Percentiles rank a stretch among this genome's conserved stretches.
Evolutionary conservation across 495 filamentous ascomycete genomes (phyloP).

Genomic region (Penicillium alfredii): DNA sequence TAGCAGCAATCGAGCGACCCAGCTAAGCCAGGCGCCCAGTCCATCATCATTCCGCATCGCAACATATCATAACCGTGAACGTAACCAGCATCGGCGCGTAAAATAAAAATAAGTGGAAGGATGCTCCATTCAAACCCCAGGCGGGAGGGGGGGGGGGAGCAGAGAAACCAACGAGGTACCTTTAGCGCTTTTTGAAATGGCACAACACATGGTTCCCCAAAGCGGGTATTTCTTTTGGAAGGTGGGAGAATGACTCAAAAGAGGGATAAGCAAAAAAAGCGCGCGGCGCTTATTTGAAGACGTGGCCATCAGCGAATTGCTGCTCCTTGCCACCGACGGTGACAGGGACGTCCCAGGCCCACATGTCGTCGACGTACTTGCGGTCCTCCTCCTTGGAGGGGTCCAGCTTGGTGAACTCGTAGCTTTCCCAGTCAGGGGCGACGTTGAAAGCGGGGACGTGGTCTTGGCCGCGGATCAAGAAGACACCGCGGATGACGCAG

Average conservation of each 20-base stretch:
- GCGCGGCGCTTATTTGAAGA: conserved; percentile 81
- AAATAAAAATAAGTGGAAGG: conserved; percentile 9
- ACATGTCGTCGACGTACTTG: conserved; percentile 78
- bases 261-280: conserved; percentile 1
- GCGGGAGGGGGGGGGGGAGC: conserved; percentile 9
- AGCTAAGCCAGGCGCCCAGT: too few species aligned
- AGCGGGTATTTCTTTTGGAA: conserved; percentile 25
- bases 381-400: conserved; percentile 72
- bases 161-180: conserved; percentile 6
- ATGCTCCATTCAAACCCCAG: conserved; percentile 12
- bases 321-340: conserved; percentile 75
- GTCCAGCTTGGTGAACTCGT: conserved; percentile 93
- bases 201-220: conserved; percentile 7
- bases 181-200: conserved; percentile 2
- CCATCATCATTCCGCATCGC: conserved; percentile 28
- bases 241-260: conserved; percentile 10
- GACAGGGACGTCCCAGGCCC: conserved; percentile 83
- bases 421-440: conserved; percentile 95
- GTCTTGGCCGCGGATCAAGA: conserved; percentile 90
- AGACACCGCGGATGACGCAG: conserved; percentile 84
- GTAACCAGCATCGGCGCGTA: conserved; percentile 28
- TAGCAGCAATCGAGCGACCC: too few species aligned
- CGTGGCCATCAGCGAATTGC: conserved; percentile 79
- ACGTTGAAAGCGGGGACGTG: conserved; percentile 84
- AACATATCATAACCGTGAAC: conserved; percentile 30